Conservation (phyloP, 2,329 filamentous ascomycete species). For the Cordyceps farinosa region DNA sequence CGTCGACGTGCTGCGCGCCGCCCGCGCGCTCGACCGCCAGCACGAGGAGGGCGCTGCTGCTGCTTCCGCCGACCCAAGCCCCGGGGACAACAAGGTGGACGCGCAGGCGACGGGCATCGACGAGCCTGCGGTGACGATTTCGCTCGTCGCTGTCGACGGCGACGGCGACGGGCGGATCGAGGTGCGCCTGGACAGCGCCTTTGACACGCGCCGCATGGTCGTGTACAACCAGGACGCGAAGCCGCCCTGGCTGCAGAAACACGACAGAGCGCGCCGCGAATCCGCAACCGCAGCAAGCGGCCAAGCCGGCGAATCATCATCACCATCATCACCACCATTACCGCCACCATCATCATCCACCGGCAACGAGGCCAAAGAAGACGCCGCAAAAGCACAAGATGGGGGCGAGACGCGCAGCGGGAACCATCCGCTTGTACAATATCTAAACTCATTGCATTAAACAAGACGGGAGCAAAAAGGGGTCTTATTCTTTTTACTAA, state of each 20-base stretch:
- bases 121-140: constrained; percentile 1
- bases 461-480: background rate
- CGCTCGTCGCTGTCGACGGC: constrained; percentile 36
- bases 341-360: no score
- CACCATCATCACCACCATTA: no score
- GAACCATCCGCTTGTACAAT: constrained; percentile 14
- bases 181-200: background rate
- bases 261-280: background rate
- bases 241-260: background rate
- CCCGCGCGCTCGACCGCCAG: background rate
- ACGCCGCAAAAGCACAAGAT: background rate
- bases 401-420: background rate
- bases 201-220: constrained; percentile 11
- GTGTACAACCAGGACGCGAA: constrained; percentile 2
- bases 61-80: background rate
- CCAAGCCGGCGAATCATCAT: background rate
- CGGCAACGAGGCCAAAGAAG: background rate
- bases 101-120: background rate
- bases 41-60: background rate
- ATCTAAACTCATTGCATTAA: constrained; percentile 12
- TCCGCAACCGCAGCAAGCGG: background rate
- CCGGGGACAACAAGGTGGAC: constrained; percentile 11
- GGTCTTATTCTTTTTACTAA: background rate
- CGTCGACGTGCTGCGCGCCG: constrained; percentile 24
- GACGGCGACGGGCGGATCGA: constrained; percentile 13